Base-by-base conservation (phyloP, 306 rosid species). In the Geum urbanum region DNA sequence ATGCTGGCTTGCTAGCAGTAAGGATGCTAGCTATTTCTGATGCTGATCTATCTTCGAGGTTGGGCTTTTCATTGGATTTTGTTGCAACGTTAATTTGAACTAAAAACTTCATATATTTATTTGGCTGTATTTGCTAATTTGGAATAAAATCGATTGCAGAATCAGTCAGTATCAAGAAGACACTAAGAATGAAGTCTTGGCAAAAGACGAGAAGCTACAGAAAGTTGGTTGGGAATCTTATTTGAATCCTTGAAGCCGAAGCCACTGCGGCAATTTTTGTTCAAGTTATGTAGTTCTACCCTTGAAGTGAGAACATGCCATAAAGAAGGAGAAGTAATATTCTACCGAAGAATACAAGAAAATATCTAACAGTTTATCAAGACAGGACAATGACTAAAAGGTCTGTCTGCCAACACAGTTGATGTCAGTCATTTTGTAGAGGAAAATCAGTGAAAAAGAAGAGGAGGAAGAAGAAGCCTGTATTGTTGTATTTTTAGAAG, bases 91-190 rank as follows among this genome's bases (percentile, higher is more conserved):
- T 50, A 20, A 8, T 48, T 39, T 22, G 39, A 52, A 43, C 59
- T 72, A 10, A 10, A 9, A 41, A 20, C 9, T 24, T 24, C 22
- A 24, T 20, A 32, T 9, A 35, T 5, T 51, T 19, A 32, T 44
- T 69, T 22, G 70, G 58, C 39, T 69, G 20, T 60, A 43, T 69
- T 46, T 54, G n/a, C 32, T 79, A 60, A 67, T 44, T 19, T 58
- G 56, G 41, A 27, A 60, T 67, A 54, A 22, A 57, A 77, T 64
- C 0, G 9, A 63, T 13, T 77, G 83, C 95, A 94, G 98, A 85
- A 82, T 84, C 89, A 81, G 69, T 39, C 89, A 88, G 68, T 94
- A 82, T 79, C 92, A 76, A 75, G 90, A 88, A 77, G 95, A 94
- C 76, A 84, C 78, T 43, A 77, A 65, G 58, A 85, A 81, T 46